Percentiles rank a stretch among this genome's conserved stretches.
These are phyloP conservation scores for Imleria badia DNA, from an alignment of 768 basidiomycete species.

Conservation along the genomic window DNA sequence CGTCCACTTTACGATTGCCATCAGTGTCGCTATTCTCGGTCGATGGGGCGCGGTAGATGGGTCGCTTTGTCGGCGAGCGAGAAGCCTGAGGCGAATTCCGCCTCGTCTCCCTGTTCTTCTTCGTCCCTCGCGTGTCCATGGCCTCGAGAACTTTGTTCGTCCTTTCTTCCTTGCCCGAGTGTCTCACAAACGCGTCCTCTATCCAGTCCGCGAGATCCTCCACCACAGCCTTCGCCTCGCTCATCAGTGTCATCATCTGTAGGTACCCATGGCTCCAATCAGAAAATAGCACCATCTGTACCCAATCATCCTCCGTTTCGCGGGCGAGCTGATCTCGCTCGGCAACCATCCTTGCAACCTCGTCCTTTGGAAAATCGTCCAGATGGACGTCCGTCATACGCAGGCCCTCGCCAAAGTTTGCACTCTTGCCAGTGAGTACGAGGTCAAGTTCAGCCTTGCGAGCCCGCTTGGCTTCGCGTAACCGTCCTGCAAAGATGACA, in stretches of 20 bases:
- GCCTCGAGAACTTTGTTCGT: constrained; percentile 18
- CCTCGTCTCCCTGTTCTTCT: constrained; percentile 29
- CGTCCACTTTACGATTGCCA: constrained; percentile 11
- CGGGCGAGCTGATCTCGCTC: constrained; percentile 60
- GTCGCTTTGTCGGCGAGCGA: constrained; percentile 25
- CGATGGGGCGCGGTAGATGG: background rate
- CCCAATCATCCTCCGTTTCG: constrained; percentile 92
- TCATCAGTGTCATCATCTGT: constrained; percentile 90
- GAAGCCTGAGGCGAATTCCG: constrained; percentile 23
- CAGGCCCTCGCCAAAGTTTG: constrained; percentile 58
- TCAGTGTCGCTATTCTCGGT: constrained; percentile 1
- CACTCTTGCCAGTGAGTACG: constrained; percentile 57
- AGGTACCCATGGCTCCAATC: constrained; percentile 98
- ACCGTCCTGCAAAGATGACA: constrained; percentile 90
- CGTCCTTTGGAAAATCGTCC: constrained; percentile 27
- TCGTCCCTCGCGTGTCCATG: constrained; percentile 8
- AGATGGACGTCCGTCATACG: constrained; percentile 54
- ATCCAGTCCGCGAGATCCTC: constrained; percentile 92
- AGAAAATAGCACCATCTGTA: constrained; percentile 87
- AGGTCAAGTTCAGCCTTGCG: constrained; percentile 73
- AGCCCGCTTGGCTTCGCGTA: constrained; percentile 92
- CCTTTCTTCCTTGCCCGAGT: constrained; percentile 30
- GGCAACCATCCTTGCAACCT: constrained; percentile 44
- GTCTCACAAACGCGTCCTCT: constrained; percentile 61
- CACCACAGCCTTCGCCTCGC: constrained; percentile 75